Base-by-base conservation (phyloP, 345 rosid genomes). In the Luvunga scandens region DNA sequence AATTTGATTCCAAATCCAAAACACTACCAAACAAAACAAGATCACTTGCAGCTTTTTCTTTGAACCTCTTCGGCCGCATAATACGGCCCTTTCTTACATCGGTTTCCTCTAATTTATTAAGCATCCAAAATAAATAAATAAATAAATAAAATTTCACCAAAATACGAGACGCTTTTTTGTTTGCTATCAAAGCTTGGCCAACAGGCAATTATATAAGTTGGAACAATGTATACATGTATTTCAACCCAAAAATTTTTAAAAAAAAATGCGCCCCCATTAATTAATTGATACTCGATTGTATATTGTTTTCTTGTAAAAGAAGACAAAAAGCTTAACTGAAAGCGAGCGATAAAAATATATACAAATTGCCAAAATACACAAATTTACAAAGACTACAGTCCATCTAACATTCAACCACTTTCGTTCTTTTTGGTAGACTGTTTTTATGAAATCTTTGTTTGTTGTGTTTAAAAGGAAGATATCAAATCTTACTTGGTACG, bases 1-100 rank as follows among this genome's bases (percentile, higher is more conserved):
- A 74, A 80, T 34, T 68, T 71, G 90, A 88, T 88, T 88, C 89
- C 87, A 79, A 80, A 75, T 86, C 84, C 91, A 89, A 88, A 82
- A 21, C 48, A 78, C 85, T 36, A 86, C 1, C 39, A 56, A 80
- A 85, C 90, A 84, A 87, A 79, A 9, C 27, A 75, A 81, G 74
- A 83, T 75, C 79, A 66, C 33, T 75, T 64, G 79, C 82, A 79
- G 83, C 80, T 73, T 81, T 80, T 69, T 30, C 7, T 53, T 78
- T 67, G 75, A 77, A 60, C 84, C 75, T 76, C 81, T 77, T 71
- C 39, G 78, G 88, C 89, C 88, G 88, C 88, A 80, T 48, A 62
- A 75, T 86, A 83, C 88, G 86, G 81, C 76, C 8, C 75, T 86
- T 86, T 85, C 89, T 63, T 24, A 75, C 90, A 77, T 80, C 78